phyloP scores from a whole-genome alignment of 352 stramenopile species.

The Phytopythium chamaehyphon region DNA sequence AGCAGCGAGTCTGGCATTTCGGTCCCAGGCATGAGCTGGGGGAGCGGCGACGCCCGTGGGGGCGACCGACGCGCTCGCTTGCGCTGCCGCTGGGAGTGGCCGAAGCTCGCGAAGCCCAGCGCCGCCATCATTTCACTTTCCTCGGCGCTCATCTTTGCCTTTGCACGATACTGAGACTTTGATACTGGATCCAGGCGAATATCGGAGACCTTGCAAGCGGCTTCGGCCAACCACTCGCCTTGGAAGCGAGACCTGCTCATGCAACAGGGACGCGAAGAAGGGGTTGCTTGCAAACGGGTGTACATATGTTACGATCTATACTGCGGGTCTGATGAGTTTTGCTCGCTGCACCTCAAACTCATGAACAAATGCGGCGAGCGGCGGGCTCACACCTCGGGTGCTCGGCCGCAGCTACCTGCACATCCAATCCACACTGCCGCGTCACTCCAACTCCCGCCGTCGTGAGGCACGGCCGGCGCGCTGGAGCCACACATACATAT shows the following conservation, averaged over 20 bases:
- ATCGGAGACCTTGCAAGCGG: too few relatives aligned
- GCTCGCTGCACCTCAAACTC: too few relatives aligned
- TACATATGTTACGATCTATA: conserved; percentile 54
- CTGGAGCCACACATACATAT: too few relatives aligned
- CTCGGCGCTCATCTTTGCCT: conserved; percentile 20
- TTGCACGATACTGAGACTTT: not conserved
- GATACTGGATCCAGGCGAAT: too few relatives aligned
- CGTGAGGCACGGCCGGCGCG: too few relatives aligned
- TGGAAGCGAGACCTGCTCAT: not conserved
- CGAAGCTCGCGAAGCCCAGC: conserved; percentile 71
- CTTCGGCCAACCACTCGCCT: not conserved
- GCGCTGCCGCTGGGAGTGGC: conserved; percentile 15
- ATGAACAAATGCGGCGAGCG: too few relatives aligned
- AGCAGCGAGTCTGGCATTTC: conserved; percentile 15
- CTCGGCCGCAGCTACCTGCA: conserved; percentile 11
- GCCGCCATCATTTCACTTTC: conserved; percentile 31
- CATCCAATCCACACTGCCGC: too few relatives aligned
- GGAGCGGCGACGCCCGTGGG: not conserved
- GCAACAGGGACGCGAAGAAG: not conserved
- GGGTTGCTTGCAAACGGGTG: not conserved
- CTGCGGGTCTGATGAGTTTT: conserved; percentile 2
- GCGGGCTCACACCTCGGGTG: conserved; percentile 9
- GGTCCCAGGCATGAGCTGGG: conserved; percentile 37
- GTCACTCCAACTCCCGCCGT: too few relatives aligned
- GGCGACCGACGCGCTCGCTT: conserved; percentile 7